A percentile compares a stretch with the other conserved stretches of the same genome.
Evolutionary conservation across 805 yeast species (phyloP).

Genomic region (Lipomyces japonicus): DNA sequence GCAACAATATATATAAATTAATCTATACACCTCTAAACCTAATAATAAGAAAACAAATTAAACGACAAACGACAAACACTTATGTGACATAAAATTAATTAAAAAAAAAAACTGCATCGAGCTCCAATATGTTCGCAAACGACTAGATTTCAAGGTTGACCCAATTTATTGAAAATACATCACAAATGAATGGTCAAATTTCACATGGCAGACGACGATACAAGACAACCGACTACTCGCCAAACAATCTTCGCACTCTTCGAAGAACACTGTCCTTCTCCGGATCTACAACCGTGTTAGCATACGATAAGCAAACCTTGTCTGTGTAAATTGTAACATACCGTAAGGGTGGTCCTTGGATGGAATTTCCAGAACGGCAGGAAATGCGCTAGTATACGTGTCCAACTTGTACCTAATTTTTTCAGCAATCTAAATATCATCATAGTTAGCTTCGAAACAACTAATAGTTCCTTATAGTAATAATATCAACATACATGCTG

Average conservation of each 20-base stretch:
- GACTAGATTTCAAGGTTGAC: too few species aligned
- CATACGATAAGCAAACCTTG: neutral
- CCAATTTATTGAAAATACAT: too few species aligned
- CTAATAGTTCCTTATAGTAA: neutral
- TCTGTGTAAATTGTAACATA: conserved; percentile 14
- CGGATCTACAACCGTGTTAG: conserved; percentile 55
- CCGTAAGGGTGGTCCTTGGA: conserved; percentile 95
- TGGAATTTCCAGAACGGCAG: conserved; percentile 94
- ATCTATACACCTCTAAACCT: too few species aligned
- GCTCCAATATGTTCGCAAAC: too few species aligned
- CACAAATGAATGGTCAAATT: neutral
- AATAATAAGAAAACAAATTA: too few species aligned
- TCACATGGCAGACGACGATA: neutral
- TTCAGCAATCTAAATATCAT: conserved; percentile 59
- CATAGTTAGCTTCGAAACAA: neutral
- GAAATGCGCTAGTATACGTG: conserved; percentile 82
- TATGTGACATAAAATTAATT: too few species aligned
- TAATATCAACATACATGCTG: conserved; percentile 53
- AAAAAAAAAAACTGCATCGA: too few species aligned
- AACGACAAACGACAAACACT: too few species aligned
- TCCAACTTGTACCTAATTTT: conserved; percentile 79
- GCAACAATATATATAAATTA: too few species aligned
- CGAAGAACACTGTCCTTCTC: conserved; percentile 94
- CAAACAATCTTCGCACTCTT: conserved; percentile 91
- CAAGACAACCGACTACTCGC: conserved; percentile 51